These are phyloP conservation scores for Trametes coccinea DNA, from an alignment of 768 basidiomycete species.

Conservation along the genomic window DNA sequence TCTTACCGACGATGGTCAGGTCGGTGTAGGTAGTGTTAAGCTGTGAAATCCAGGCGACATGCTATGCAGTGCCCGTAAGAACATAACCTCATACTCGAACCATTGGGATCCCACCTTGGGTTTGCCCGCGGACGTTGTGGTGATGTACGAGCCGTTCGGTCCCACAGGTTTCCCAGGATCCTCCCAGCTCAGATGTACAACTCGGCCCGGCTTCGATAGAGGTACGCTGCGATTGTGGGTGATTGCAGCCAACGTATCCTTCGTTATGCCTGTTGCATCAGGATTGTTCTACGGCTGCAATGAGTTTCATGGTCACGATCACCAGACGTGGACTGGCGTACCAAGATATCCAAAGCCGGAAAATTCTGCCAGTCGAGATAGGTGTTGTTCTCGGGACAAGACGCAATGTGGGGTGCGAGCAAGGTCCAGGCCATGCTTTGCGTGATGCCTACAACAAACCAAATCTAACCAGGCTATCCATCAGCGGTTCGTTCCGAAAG, in stretches of 20 bases:
- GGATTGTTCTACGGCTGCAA: constrained; percentile 34
- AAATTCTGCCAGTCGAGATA: constrained; percentile 54
- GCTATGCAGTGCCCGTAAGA: no score
- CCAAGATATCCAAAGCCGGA: constrained; percentile 51
- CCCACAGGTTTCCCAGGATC: constrained; percentile 50
- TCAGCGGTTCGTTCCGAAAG: no score
- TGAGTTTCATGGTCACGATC: background rate
- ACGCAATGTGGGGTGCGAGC: constrained; percentile 50
- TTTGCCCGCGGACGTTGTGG: constrained; percentile 45
- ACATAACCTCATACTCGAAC: no score
- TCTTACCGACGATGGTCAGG: constrained; percentile 43
- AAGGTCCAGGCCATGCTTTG: constrained; percentile 67
- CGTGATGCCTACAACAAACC: constrained; percentile 57
- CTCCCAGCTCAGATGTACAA: constrained; percentile 55
- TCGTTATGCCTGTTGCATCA: no score
- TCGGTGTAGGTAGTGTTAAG: constrained; percentile 61
- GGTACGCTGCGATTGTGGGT: constrained; percentile 57
- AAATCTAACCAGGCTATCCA: constrained; percentile 12
- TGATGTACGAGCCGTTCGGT: constrained; percentile 53
- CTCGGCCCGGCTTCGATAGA: constrained; percentile 45
- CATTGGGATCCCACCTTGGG: constrained; percentile 44
- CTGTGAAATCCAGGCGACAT: constrained; percentile 59
- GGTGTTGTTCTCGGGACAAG: constrained; percentile 55
- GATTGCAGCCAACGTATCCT: constrained; percentile 41
- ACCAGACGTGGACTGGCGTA: constrained; percentile 23